Evolutionary conservation across 139 green algal species (phyloP).

Genomic region (Nannochloris sp.): DNA sequence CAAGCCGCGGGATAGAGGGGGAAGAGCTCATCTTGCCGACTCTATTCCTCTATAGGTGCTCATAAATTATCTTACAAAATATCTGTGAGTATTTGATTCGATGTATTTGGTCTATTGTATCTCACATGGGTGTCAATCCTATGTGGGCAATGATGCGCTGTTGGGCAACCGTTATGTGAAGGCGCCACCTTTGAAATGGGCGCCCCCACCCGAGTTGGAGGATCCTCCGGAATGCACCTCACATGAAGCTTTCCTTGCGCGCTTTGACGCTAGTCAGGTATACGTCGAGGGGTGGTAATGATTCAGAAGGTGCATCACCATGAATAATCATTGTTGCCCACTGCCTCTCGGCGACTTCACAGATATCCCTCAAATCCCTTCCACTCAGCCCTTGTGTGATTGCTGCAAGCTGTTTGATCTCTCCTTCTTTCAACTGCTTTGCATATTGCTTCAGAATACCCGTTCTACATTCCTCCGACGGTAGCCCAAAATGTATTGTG

Average conservation of each 20-base stretch:
- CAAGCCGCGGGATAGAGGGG: background rate
- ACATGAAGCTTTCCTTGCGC: background rate
- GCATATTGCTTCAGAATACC: slow-evolving; percentile 76
- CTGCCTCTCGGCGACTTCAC: slow-evolving; percentile 22
- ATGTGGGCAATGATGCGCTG: too few relatives aligned
- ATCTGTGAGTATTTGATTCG: too few relatives aligned
- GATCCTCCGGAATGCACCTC: too few relatives aligned
- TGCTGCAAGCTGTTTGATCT: slow-evolving; percentile 40
- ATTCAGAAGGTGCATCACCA: slow-evolving; percentile 30
- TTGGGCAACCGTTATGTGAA: too few relatives aligned
- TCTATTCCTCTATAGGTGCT: background rate
- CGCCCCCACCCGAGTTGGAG: too few relatives aligned
- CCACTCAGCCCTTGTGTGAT: slow-evolving; percentile 58
- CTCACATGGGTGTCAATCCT: too few relatives aligned
- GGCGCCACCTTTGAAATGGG: too few relatives aligned
- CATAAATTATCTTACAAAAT: too few relatives aligned
- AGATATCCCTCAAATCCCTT: slow-evolving; percentile 73
- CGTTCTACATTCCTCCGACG: slow-evolving; percentile 38
- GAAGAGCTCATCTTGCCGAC: background rate
- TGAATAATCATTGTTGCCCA: slow-evolving; percentile 79
- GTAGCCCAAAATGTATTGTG: slow-evolving; percentile 61
- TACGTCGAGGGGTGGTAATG: slow-evolving; percentile 38
- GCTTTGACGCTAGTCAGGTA: slow-evolving; percentile 35
- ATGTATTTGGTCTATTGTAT: too few relatives aligned
- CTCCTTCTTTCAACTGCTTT: slow-evolving; percentile 46